Evolutionary conservation across 768 basidiomycete genomes (phyloP), one percentile per base, ranked within the genome.

Genomic region (Termitomyces sp.): DNA sequence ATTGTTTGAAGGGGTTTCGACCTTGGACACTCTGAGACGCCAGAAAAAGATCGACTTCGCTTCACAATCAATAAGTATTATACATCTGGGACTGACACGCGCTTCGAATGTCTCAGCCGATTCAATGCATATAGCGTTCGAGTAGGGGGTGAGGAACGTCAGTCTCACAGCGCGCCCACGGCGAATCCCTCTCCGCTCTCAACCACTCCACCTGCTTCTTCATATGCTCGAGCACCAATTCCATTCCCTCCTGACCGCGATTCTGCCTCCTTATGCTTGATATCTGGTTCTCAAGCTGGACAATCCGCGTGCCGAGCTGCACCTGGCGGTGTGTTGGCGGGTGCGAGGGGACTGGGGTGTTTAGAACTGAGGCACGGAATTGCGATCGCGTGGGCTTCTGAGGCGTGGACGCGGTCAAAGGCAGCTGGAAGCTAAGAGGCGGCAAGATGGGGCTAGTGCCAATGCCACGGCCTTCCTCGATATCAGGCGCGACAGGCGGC

Each of bases 201-300:
- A 64, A 50, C 63, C 58, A 64, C 44, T 61, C 56, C 28, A 58
- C 60, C 58, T 61, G 58, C 18, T 18, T 52, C 50, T 45, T 40
- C 49, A 61, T 58, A 35, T 61, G 56, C 50, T 58, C 60, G 1
- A 64, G 35, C 6, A 55, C 46, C 28, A 26, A 18, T 16, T 36
- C 33, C 33, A 58, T 44, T 22, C 56, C 57, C 7, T 6, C 50
- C 54, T 56, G 48, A 10, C 53, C 53, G 1, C 54, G 49, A 30
- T 56, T 56, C 42, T 56, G 62, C 33, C 58, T 58, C 30, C 50
- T 26, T 1, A 62, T 57, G 16, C 49, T 48, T 28, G 46, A 22
- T 45, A 64, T 64, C 54, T 51, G 53, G 33, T 58, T 45, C 51
- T 62, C 58, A n/a, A 62, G 16, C 47, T 60, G 51, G 7, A 48